A percentile compares a stretch with the other conserved stretches of the same genome.
These are phyloP conservation scores for Massarina eburnea DNA, from an alignment of 2,329 filamentous ascomycete genomes.

Conservation along the genomic window DNA sequence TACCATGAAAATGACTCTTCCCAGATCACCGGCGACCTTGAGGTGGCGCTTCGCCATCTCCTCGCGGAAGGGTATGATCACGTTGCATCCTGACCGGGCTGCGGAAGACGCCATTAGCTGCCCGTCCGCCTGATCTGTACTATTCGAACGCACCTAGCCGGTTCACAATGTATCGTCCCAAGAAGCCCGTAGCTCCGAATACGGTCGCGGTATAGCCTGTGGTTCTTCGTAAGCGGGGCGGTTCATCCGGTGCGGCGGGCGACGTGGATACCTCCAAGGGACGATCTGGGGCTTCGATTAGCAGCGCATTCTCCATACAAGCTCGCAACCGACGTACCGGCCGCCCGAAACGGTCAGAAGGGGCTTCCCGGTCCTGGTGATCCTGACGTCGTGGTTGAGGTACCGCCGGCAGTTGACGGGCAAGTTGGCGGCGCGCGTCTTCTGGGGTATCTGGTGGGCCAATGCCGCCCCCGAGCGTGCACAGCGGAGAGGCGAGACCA, in stretches of 20 bases:
- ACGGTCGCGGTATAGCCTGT: slow-evolving; percentile 93
- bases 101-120: slow-evolving; percentile 25
- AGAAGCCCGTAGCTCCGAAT: slow-evolving; percentile 93
- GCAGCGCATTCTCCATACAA: slow-evolving; percentile 15
- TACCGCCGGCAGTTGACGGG: slow-evolving; percentile 31
- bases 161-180: slow-evolving; percentile 97
- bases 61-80: slow-evolving; percentile 90
- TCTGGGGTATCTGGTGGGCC: slow-evolving; percentile 31
- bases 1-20: slow-evolving; percentile 83
- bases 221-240: slow-evolving; percentile 33
- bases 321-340: slow-evolving; percentile 62
- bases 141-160: slow-evolving; percentile 67
- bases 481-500: slow-evolving; percentile 45
- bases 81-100: slow-evolving; percentile 93
- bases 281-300: slow-evolving; percentile 60
- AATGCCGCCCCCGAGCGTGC: slow-evolving; percentile 42
- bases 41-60: slow-evolving; percentile 98
- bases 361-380: slow-evolving; percentile 94
- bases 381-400: slow-evolving; percentile 76
- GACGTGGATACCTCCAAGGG: slow-evolving; percentile 71
- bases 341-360: slow-evolving; percentile 87
- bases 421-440: slow-evolving; percentile 28
- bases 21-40: slow-evolving; percentile 93
- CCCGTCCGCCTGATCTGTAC: not conserved
- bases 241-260: slow-evolving; percentile 8